Evolutionary conservation across 441 rosid genomes (phyloP).

Genomic region (Gossypium lobatum): DNA sequence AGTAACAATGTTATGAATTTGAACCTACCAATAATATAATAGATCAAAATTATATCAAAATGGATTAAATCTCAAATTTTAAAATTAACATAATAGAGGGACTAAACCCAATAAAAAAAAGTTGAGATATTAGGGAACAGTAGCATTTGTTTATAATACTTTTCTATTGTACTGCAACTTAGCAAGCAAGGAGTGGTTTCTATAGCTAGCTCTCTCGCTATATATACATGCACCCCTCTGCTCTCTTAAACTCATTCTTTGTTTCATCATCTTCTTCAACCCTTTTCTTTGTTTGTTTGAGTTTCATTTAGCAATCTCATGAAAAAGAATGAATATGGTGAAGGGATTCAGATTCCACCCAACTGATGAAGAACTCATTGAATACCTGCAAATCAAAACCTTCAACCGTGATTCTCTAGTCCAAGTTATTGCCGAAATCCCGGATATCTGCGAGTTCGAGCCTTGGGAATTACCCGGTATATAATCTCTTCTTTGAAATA

Average conservation of each 20-base stretch:
- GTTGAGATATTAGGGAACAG: too few relatives aligned
- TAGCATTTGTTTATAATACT: neutral
- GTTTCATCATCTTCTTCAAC: neutral
- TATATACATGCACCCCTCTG: neutral
- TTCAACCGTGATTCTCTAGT: neutral
- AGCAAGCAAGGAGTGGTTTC: neutral
- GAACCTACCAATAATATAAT: too few relatives aligned
- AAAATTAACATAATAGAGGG: too few relatives aligned
- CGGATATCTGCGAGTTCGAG: neutral
- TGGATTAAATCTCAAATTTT: too few relatives aligned
- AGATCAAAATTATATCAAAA: too few relatives aligned
- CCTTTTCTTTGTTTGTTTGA: neutral
- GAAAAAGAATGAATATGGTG: neutral
- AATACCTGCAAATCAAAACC: neutral
- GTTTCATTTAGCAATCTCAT: neutral
- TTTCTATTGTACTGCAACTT: neutral
- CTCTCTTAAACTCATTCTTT: neutral
- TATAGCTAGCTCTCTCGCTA: neutral
- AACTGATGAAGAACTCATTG: conserved; percentile 1
- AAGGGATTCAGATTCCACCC: conserved; percentile 1
- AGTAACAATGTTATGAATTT: too few relatives aligned
- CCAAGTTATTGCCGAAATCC: neutral
- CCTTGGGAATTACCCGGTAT: neutral
- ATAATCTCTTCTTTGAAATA: neutral
- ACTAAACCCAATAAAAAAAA: too few relatives aligned